Percentiles rank a stretch among this genome's conserved stretches.
These are phyloP conservation scores for Vitis vinifera DNA, from an alignment of 164 flowering plant genomes.

Conservation along the genomic window DNA sequence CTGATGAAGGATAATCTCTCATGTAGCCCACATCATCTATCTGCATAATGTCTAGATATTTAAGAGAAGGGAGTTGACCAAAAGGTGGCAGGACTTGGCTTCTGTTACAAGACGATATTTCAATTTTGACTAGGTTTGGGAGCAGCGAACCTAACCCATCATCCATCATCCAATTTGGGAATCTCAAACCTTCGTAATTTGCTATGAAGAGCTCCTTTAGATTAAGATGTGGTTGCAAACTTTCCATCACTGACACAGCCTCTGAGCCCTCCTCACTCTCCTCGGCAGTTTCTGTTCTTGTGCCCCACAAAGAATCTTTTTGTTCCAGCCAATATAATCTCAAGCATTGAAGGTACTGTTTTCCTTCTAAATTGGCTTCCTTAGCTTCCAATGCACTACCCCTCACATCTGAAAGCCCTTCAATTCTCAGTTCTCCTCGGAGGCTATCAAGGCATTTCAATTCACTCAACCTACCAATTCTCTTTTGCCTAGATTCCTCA, in stretches of 20 bases:
- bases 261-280: too few relatives aligned
- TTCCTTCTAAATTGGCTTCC: too few relatives aligned
- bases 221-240: conserved; percentile 6
- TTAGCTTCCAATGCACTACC: too few relatives aligned
- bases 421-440: too few relatives aligned
- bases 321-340: too few relatives aligned
- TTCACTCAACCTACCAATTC: background rate
- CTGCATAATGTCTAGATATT: background rate
- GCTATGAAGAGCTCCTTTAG: background rate
- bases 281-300: too few relatives aligned
- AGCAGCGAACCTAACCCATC: background rate
- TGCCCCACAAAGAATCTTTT: too few relatives aligned
- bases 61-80: conserved; percentile 2
- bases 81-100: background rate
- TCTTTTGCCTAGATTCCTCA: too few relatives aligned
- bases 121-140: conserved; percentile 1
- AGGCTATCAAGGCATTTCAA: background rate
- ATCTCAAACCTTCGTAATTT: background rate
- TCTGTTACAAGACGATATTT: background rate
- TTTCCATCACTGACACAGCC: background rate
- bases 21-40: background rate
- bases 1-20: too few relatives aligned
- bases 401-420: too few relatives aligned
- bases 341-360: too few relatives aligned
- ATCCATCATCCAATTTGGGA: conserved; percentile 6